phyloP scores from a whole-genome alignment of 2,329 filamentous ascomycete species.

The Neurospora sp. region DNA sequence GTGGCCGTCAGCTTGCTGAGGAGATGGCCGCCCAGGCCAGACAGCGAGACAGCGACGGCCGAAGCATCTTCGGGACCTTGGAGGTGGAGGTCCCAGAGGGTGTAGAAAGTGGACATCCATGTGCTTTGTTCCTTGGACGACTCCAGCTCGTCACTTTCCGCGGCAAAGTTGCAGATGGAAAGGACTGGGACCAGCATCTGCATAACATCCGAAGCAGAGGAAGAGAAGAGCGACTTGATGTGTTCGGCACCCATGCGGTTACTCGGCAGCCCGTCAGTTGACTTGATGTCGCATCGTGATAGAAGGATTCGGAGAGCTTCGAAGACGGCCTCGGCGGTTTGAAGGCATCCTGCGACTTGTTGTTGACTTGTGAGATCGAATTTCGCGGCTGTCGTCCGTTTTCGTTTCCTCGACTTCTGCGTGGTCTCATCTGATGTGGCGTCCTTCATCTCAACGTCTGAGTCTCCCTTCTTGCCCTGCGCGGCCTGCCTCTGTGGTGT shows the following conservation, averaged over 20 bases:
- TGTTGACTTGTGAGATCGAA: slow-evolving; percentile 33
- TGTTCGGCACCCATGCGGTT: slow-evolving; percentile 45
- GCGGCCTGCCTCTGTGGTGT: slow-evolving; percentile 16
- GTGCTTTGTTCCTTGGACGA: slow-evolving; percentile 27
- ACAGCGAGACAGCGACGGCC: slow-evolving; percentile 39
- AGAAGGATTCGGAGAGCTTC: slow-evolving; percentile 35
- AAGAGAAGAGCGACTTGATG: slow-evolving; percentile 45
- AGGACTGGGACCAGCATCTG: slow-evolving; percentile 36
- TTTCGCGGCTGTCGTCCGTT: slow-evolving; percentile 27
- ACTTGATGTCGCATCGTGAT: slow-evolving; percentile 29
- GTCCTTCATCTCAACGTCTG: slow-evolving; percentile 20
- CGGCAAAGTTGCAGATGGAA: slow-evolving; percentile 31
- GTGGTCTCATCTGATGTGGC: slow-evolving; percentile 14
- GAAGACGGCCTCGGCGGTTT: slow-evolving; percentile 39
- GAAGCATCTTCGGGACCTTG: slow-evolving; percentile 36
- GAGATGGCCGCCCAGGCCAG: slow-evolving; percentile 28
- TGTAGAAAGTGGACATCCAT: slow-evolving; percentile 37
- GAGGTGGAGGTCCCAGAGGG: slow-evolving; percentile 45
- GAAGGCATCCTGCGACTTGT: slow-evolving; percentile 30
- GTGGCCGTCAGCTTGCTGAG: slow-evolving; percentile 30
- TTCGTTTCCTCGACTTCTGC: slow-evolving; percentile 34
- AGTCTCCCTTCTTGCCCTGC: slow-evolving; percentile 4
- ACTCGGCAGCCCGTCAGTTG: slow-evolving; percentile 23
- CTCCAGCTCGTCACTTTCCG: slow-evolving; percentile 24
- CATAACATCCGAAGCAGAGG: slow-evolving; percentile 36